Base-by-base conservation (phyloP, 108 stramenopile species). In the Fragilariopsis cylindrus region DNA sequence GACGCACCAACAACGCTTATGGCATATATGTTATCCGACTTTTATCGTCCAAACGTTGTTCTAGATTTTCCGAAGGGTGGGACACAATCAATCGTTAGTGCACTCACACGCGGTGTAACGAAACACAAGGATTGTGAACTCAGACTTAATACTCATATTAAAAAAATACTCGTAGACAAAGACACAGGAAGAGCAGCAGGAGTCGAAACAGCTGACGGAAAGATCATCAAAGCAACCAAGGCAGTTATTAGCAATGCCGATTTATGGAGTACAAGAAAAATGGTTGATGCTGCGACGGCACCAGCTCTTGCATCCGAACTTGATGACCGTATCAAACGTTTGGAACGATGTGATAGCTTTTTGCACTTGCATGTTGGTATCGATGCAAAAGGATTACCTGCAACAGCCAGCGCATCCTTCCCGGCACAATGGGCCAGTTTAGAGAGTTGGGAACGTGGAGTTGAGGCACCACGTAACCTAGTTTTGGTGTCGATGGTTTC, bases 11-110 rank as follows among this genome's bases (percentile, higher is more conserved):
- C 92, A 74, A 95, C 96, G 1, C 95, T 96, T 7, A 97, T 93
- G 87, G 91, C 92, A 12, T 97, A 96, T 83, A 98, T 98, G 97
- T 72, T 98, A 11, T 92, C 90, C 46, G 97, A 97, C 69, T 93
- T 94, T 80, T 95, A 95, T 80, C 80, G 85, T 39, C 90, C 91
- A 45, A 92, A 92, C 57, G 96, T 93, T 0, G 90, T 90, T 4
- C 75, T 97, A 75, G 97, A 97, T 73, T 97, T 95, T 77, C 97
- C 97, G 13, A 86, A 78, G 74, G 97, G 97, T 58, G 97, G 97
- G 16, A 83, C 81, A 60, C 92, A 90, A 42, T 90, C 81, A 49
- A 83, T 98, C 73, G 93, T 94, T 1, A 89, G 88, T 43, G 96
- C 97, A 40, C 82, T 98, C 48, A 96, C 90, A 1, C 78, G 96